Evolutionary conservation across 1,139 yeast species (phyloP).

Genomic region (Pichia sp.): DNA sequence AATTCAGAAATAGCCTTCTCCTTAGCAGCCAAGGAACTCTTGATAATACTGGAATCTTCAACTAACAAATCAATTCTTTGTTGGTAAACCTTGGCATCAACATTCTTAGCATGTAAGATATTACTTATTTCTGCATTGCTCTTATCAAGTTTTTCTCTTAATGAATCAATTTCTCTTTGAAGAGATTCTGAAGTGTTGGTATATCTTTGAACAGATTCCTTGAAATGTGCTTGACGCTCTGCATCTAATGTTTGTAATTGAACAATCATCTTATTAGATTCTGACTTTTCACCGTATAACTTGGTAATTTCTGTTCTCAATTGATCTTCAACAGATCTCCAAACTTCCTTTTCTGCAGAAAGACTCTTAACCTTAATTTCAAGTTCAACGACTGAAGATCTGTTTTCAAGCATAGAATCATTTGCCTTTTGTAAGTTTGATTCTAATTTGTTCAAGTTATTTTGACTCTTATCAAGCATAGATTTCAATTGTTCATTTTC

Average conservation of each 20-base stretch:
- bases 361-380: conserved; percentile 49
- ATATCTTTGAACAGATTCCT: conserved; percentile 52
- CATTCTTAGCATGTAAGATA: conserved; percentile 49
- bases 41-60: conserved; percentile 44
- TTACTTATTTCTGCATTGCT: conserved; percentile 50
- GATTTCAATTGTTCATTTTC: conserved; percentile 47
- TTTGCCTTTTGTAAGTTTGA: conserved; percentile 53
- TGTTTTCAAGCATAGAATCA: conserved; percentile 50
- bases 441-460: conserved; percentile 52
- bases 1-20: conserved; percentile 37
- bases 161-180: conserved; percentile 43
- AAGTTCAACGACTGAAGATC: conserved; percentile 38
- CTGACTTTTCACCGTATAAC: conserved; percentile 57
- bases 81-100: conserved; percentile 63
- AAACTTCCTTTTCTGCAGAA: conserved; percentile 53
- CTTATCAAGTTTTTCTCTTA: conserved; percentile 48
- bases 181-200: conserved; percentile 49
- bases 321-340: conserved; percentile 50
- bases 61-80: conserved; percentile 59
- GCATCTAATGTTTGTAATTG: conserved; percentile 58
- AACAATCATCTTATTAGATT: conserved; percentile 57
- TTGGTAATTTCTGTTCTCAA: conserved; percentile 53
- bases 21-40: conserved; percentile 43
- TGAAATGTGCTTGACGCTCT: conserved; percentile 58
- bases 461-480: conserved; percentile 52